Base-by-base conservation (phyloP, 768 basidiomycete genomes). In the Asterophora lycoperdoides region DNA sequence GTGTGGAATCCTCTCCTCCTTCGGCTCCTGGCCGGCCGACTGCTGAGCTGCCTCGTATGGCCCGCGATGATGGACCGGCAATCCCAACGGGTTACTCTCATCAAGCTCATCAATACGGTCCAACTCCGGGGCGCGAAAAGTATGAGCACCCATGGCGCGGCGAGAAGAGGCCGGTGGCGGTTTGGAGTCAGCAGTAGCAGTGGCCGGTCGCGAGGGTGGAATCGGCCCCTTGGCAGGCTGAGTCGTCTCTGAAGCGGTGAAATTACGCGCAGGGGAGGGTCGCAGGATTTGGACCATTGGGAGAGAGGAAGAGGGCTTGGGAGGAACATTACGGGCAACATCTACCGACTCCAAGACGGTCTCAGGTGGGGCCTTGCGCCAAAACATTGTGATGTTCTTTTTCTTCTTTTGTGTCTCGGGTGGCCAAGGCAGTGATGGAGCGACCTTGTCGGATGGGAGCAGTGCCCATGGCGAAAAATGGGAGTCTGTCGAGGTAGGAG, bases 71-170 rank as follows among this genome's bases (percentile, higher is more conserved):
- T 89, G 88, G 53, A 84, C 66, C 14, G 72, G 64, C 7, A 73
- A 51, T 3, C 87, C 87, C 49, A 81, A 72, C 1, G 87, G 86
- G 62, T 81, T 84, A 5, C 80, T 78, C 61, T 87, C 85, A 61
- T 90, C 89, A 29, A 90, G 65, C 63, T 88, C 84, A 60, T 91
- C 88, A 52, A 91, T 84, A 26, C 75, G 73, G 67, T 89, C 88
- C 44, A 89, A 72, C 47, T 71, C 71, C 41, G 55, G 62, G 9
- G 44, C 47, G 11, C 44, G 47, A 26, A 52, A 51, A 17, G 51
- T 54, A 20, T 49, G 49, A 10, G 51, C 57, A 13, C 54, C 62
- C 19, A 49, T 44, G 35, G 43, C 44, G 41, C 51, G 56, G 15
- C 49, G 56, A 42, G 52, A 42, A 14, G 56, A 42, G 23, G 35